Evolutionary conservation across 208 protist species (phyloP).

Genomic region (Entamoeba dispar): DNA sequence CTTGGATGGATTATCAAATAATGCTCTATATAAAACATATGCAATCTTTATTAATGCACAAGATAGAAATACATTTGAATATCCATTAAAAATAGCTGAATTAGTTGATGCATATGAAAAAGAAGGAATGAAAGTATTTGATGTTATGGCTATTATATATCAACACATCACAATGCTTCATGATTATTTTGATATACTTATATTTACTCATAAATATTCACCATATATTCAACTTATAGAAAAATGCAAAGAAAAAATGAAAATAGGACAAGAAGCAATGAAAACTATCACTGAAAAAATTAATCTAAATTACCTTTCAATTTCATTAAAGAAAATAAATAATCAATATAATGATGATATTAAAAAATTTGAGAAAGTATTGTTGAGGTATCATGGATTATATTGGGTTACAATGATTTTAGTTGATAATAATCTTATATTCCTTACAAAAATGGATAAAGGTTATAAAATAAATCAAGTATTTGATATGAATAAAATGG

Average conservation of each 20-base stretch:
- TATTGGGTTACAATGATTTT: neutral
- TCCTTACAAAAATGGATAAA: neutral
- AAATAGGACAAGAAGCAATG: neutral
- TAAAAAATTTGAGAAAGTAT: neutral
- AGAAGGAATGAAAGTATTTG: neutral
- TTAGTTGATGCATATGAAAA: neutral
- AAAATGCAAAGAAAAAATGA: neutral
- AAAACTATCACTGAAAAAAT: neutral
- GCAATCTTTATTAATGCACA: neutral
- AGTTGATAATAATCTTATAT: neutral
- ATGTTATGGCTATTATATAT: neutral
- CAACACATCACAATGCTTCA: neutral
- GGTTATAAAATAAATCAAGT: neutral
- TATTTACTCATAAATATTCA: neutral
- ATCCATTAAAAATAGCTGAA: neutral
- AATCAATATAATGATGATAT: neutral
- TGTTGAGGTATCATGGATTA: neutral
- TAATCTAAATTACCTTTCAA: neutral
- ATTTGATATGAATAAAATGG: neutral
- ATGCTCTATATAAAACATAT: neutral
- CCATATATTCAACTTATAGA: neutral
- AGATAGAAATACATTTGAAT: neutral
- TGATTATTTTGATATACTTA: neutral
- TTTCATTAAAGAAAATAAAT: neutral
- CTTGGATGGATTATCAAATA: neutral